Base-by-base conservation (phyloP, 768 basidiomycete genomes). In the Phanerochaete sordida region DNA sequence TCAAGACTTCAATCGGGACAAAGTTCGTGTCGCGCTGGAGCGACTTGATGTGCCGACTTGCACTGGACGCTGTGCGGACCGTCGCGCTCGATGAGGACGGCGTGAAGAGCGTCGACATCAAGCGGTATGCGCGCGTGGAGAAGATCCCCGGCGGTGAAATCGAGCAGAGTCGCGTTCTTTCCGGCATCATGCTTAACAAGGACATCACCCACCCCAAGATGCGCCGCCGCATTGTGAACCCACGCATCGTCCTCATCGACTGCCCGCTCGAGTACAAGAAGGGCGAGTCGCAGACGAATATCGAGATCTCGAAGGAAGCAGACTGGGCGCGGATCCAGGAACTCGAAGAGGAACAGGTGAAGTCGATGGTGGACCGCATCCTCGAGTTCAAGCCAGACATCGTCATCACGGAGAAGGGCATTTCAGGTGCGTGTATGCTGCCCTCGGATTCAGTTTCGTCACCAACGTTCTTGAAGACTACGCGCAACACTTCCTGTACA, bases 201-300 rank as follows among this genome's bases (percentile, higher is more conserved):
- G 97, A 98, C 71, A 91, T 99, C 67, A 97, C 94, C 0, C 97
- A 98, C 74, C 95, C 97, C 11, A 87, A 91, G 66, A 99, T 98
- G 97, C 79, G 96, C 57, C 74, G 97, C 58, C 79, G 93, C 65
- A 98, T 98, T 72, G 83, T 80, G 62, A 91, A 93, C 64, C 97
- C 96, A 2, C 77, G 95, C 13, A 90, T 99, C 51, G 77, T 98
- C 24, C 75, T 98, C 43, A 77, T 98, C 43, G 95, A 97, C 73
- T 98, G 95, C 73, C 95, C 95, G 11, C 76, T 98, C 58, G 96
- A 98, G 77, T 98, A 99, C 79, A 99, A 98, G 79, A 98, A 98
- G 80, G 96, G 96, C 27, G 97, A 98, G 79, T 86, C 83, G 58
- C 97, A 99, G 76, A 98, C 97, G 61, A 97, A 98, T 72, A 98